Conservation (phyloP, 129 eudicot species). For the Centaurea solstitialis region DNA sequence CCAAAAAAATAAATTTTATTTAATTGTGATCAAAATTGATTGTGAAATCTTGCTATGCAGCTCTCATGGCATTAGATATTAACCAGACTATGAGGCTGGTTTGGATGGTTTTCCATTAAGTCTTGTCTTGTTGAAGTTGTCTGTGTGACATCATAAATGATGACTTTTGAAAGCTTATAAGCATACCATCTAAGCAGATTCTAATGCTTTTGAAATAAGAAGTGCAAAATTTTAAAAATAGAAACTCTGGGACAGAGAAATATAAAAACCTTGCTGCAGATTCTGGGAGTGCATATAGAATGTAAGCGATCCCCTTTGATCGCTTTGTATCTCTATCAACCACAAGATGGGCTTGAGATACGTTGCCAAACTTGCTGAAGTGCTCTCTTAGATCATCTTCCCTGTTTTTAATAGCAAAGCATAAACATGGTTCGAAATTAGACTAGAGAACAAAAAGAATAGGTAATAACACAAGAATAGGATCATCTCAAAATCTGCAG, state of each 20-base stretch:
- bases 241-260: neutral
- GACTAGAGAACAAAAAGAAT: neutral
- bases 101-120: no score
- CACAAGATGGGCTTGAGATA: slow-evolving; percentile 81
- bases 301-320: slow-evolving; percentile 84
- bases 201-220: slow-evolving; percentile 5
- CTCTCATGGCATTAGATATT: neutral
- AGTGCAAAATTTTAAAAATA: neutral
- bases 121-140: no score
- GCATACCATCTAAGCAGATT: neutral
- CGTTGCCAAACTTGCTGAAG: slow-evolving; percentile 64
- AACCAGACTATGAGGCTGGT: neutral
- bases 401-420: slow-evolving; percentile 38
- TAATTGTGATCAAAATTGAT: neutral
- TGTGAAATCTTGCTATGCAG: neutral
- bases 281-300: slow-evolving; percentile 76
- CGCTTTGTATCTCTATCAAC: slow-evolving; percentile 86
- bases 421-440: neutral
- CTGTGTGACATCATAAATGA: neutral
- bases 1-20: neutral
- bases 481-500: slow-evolving; percentile 4
- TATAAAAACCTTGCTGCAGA: slow-evolving; percentile 77
- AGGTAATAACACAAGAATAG: neutral
- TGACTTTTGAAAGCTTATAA: slow-evolving; percentile 3
- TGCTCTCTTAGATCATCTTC: slow-evolving; percentile 88